Percentiles rank a stretch among this genome's conserved stretches.
These are phyloP conservation scores for Inga oerstediana DNA, from an alignment of 306 rosid species.

Conservation along the genomic window DNA sequence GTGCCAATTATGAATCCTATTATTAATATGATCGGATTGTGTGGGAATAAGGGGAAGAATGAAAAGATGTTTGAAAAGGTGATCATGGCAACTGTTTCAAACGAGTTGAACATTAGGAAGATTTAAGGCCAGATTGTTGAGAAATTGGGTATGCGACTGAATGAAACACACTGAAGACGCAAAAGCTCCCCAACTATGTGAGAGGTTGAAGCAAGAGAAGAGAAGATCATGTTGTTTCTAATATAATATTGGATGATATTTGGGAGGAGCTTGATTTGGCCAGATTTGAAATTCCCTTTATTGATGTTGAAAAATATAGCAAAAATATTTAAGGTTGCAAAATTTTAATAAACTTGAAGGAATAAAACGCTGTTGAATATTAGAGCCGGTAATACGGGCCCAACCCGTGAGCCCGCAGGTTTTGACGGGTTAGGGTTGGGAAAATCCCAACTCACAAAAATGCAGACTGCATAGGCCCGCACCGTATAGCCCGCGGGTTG, in stretches of 20 bases:
- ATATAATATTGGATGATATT: not conserved
- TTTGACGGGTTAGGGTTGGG: too few relatives aligned
- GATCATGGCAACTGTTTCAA: too few relatives aligned
- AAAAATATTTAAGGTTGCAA: not conserved
- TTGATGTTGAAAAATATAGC: not conserved
- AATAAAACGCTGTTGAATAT: not conserved
- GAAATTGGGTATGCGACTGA: not conserved
- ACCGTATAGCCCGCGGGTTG: too few relatives aligned
- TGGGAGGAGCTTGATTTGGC: not conserved
- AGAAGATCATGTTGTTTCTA: not conserved
- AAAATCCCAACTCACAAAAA: too few relatives aligned
- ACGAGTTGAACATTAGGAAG: too few relatives aligned
- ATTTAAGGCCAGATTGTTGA: not conserved
- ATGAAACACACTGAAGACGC: not conserved
- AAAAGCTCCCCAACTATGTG: not conserved
- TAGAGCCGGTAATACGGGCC: too few relatives aligned
- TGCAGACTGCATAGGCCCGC: too few relatives aligned
- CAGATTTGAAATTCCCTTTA: not conserved
- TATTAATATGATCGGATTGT: too few relatives aligned
- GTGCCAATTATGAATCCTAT: too few relatives aligned
- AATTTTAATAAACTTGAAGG: not conserved
- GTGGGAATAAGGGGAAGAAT: too few relatives aligned
- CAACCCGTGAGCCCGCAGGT: too few relatives aligned
- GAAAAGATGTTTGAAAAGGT: too few relatives aligned
- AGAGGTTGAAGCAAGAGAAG: not conserved